Evolutionary conservation across 202 grass and related monocot genomes (phyloP).

Genomic region (Schoenoplectus tabernaemontani): DNA sequence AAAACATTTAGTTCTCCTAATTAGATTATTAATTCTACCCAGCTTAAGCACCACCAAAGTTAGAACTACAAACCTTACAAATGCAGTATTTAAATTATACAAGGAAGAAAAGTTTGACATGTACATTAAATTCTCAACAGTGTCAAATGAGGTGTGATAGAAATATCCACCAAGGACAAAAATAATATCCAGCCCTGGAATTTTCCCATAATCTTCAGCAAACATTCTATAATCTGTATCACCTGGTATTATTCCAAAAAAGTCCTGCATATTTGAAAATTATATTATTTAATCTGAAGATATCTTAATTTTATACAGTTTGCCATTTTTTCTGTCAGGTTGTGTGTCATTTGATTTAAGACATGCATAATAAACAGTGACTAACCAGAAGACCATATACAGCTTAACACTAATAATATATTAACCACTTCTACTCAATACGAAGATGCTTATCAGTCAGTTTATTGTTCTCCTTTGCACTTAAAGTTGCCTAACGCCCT

Average conservation of each 20-base stretch:
- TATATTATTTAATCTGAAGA: conserved; percentile 14
- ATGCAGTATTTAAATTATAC: not conserved
- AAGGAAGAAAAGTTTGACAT: conserved; percentile 26
- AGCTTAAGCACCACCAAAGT: not conserved
- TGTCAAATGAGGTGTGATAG: conserved; percentile 96
- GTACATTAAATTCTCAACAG: conserved; percentile 84
- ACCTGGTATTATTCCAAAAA: conserved; percentile 96
- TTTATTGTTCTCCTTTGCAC: not conserved
- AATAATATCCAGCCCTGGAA: conserved; percentile 98
- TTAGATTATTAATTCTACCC: not conserved
- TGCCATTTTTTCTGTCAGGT: not conserved
- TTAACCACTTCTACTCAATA: not conserved
- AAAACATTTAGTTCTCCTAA: not conserved
- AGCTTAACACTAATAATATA: not conserved
- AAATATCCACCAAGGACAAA: conserved; percentile 99
- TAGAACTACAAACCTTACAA: not conserved
- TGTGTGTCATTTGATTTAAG: too few relatives aligned
- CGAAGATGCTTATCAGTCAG: not conserved
- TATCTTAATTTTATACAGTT: not conserved
- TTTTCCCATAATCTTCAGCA: conserved; percentile 83
- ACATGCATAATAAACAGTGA: not conserved
- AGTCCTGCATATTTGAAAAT: conserved; percentile 55
- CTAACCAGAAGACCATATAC: conserved; percentile 2
- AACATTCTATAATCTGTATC: conserved; percentile 99
- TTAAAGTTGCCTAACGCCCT: not conserved